These are phyloP conservation scores for Fusarium dimerum DNA, from an alignment of 2,329 filamentous ascomycete genomes.

Conservation along the genomic window DNA sequence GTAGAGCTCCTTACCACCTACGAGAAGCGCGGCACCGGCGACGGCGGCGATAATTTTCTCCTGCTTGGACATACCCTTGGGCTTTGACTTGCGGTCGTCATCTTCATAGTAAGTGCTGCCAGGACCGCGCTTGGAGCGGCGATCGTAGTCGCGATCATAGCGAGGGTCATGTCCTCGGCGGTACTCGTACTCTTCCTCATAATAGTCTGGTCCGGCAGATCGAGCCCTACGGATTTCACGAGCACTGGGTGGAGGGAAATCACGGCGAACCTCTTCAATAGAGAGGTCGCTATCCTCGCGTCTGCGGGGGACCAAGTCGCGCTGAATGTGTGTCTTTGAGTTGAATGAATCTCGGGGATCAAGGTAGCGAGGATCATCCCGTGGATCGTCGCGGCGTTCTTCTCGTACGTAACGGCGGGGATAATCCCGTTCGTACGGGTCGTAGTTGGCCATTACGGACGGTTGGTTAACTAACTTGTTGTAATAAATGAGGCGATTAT, in stretches of 20 bases:
- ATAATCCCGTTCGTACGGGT: constrained; percentile 55
- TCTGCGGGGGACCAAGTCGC: constrained; percentile 57
- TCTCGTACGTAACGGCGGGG: constrained; percentile 55
- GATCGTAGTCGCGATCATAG: constrained; percentile 41
- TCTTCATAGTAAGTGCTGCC: constrained; percentile 58
- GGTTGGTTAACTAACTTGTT: constrained; percentile 7
- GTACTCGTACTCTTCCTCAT: constrained; percentile 55
- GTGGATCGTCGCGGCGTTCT: constrained; percentile 52
- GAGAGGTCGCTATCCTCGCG: constrained; percentile 75
- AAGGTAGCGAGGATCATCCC: constrained; percentile 54
- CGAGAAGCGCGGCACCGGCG: constrained; percentile 63
- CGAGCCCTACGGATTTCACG: constrained; percentile 60
- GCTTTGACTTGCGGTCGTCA: constrained; percentile 53
- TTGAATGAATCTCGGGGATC: constrained; percentile 53
- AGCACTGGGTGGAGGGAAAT: constrained; percentile 73
- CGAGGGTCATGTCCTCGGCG: constrained; percentile 52
- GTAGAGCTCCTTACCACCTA: constrained; percentile 66
- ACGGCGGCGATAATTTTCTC: constrained; percentile 69
- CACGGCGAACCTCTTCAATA: constrained; percentile 79
- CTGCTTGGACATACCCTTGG: constrained; percentile 55
- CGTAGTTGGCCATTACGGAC: constrained; percentile 48
- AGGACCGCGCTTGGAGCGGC: constrained; percentile 48
- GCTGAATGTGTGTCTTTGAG: constrained; percentile 45
- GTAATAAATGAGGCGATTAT: background rate
- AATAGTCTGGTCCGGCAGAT: constrained; percentile 62